Evolutionary conservation across 495 filamentous ascomycete species (phyloP), one percentile per base, ranked within the genome.

Genomic region (Tuber aestivum): DNA sequence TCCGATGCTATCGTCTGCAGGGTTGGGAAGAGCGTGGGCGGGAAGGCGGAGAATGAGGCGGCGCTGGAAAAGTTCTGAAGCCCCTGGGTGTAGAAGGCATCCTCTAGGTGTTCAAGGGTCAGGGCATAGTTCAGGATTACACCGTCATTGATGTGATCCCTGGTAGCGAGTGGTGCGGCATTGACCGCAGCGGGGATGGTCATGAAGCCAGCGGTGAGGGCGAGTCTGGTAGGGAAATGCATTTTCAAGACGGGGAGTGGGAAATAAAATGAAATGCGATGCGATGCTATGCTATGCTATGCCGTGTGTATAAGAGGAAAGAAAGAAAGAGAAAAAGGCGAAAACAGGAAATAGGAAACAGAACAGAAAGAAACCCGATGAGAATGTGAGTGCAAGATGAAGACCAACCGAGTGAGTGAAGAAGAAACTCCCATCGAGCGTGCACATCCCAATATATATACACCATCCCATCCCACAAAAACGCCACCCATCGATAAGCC

Each of bases 21-120:
- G 3, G 12, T 32, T 18, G 56, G 56, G 32, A 65, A 65, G 56
- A 65, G 56, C 10, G 27, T 65, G 0, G 27, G 5, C 1, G 56
- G 56, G 32, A 65, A 65, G 16, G 88, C 87, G 7, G 82, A 82
- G 78, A 88, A 87, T 41, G 89, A 88, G 32, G 88, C 86, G 10
- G 82, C 83, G 45, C 86, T 80, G 21, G 85, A 84, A 83, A 88
- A 91, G 71, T 89, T 89, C 74, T 86, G 83, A 4, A 91, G 85
- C 41, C 87, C 89, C 78, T 90, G 82, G 42, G 85, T 83, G 79
- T 91, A 92, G 82, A 87, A 87, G 5, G 80, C 80, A 65, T 86
- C 80, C 79, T 88, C 86, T 44, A 88, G 85, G 76, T 86, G 84
- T 79, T 88, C 87, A 32, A 87, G 83, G 12, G 86, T 87, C 16